Evolutionary conservation across 306 rosid species (phyloP).

Genomic region (Gastrolobium villosum): DNA sequence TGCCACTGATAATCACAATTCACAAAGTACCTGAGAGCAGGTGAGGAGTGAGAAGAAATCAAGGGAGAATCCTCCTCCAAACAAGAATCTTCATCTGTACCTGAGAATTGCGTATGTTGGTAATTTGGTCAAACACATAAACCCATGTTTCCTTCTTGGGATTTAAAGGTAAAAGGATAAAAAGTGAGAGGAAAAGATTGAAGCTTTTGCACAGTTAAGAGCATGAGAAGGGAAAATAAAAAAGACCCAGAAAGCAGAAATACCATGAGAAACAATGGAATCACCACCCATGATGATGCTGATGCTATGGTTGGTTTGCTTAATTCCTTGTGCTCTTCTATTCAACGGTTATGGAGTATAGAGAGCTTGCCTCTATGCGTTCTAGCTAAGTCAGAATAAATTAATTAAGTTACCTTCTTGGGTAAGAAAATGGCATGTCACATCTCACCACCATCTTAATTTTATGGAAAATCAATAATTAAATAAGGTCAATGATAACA

Average conservation of each 20-base stretch:
- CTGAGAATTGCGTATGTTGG: neutral
- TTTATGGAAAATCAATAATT: too few species aligned
- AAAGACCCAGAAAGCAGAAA: neutral
- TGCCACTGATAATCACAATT: neutral
- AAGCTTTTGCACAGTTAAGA: neutral
- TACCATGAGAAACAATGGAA: constrained; percentile 45
- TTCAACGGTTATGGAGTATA: constrained; percentile 1
- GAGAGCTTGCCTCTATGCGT: neutral
- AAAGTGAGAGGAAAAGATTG: neutral
- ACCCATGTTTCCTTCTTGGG: neutral
- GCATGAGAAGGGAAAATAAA: constrained; percentile 18
- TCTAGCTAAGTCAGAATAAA: neutral
- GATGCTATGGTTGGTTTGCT: neutral
- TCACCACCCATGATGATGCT: constrained; percentile 53
- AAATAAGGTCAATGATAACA: too few species aligned
- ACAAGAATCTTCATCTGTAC: constrained; percentile 58
- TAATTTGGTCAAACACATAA: neutral
- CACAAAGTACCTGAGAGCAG: constrained; percentile 53
- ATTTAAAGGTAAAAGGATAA: neutral
- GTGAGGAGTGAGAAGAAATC: constrained; percentile 47
- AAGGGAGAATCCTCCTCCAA: constrained; percentile 46
- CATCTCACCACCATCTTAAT: too few species aligned
- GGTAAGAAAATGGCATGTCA: neutral
- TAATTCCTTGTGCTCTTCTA: neutral
- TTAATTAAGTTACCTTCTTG: neutral